Percentiles rank a stretch among this genome's conserved stretches.
phyloP scores from a whole-genome alignment of 495 filamentous ascomycete genomes.

The Penicillium lividum region DNA sequence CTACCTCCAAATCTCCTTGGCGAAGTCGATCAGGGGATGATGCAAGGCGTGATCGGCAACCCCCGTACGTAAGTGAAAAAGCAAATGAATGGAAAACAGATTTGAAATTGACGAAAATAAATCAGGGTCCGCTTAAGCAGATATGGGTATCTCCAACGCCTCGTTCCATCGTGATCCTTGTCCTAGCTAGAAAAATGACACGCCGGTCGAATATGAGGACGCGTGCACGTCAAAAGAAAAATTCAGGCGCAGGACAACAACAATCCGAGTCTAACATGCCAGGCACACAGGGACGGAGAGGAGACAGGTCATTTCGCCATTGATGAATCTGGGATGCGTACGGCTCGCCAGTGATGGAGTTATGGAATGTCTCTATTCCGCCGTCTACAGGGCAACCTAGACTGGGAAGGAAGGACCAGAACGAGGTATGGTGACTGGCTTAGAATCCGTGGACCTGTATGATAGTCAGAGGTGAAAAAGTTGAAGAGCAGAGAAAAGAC shows the following conservation, averaged over 20 bases:
- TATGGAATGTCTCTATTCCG: conserved; percentile 38
- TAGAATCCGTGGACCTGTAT: conserved; percentile 60
- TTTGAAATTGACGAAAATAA: conserved; percentile 28
- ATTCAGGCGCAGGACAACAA: conserved; percentile 29
- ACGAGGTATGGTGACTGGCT: conserved; percentile 43
- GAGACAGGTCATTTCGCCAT: conserved; percentile 26
- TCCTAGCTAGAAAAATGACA: conserved; percentile 31
- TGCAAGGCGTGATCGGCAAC: neutral
- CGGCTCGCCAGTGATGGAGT: conserved; percentile 28
- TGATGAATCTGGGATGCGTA: conserved; percentile 26
- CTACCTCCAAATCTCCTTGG: conserved; percentile 21
- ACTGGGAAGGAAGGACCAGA: conserved; percentile 47
- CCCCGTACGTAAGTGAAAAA: conserved; percentile 21
- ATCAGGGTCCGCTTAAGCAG: conserved; percentile 41
- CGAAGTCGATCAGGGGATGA: conserved; percentile 7
- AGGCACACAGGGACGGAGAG: conserved; percentile 32
- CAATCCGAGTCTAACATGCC: conserved; percentile 40
- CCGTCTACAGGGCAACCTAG: conserved; percentile 41
- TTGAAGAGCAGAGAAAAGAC: conserved; percentile 13
- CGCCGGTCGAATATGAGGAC: conserved; percentile 29
- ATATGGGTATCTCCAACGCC: conserved; percentile 56
- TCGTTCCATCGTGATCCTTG: conserved; percentile 49
- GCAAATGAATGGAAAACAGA: conserved; percentile 33
- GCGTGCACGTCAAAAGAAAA: conserved; percentile 26
- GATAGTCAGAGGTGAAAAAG: neutral